Evolutionary conservation across 257 asterid species (phyloP).

Genomic region (Fraxinus quadrangulata): DNA sequence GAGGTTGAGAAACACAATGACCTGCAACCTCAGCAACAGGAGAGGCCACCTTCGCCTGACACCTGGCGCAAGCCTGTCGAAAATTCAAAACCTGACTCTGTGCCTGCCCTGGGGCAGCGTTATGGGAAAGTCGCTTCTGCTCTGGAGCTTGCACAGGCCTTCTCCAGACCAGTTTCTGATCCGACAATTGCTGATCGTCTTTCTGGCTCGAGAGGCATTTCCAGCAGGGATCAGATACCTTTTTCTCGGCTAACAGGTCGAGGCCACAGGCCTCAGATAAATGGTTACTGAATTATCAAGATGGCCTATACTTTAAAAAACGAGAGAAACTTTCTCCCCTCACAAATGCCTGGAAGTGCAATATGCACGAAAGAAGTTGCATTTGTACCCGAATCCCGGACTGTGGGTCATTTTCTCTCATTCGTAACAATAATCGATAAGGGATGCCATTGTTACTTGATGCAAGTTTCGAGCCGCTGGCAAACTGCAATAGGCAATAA

Average conservation of each 20-base stretch:
- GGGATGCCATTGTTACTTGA: not conserved
- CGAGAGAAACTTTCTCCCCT: not conserved
- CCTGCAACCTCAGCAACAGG: conserved; percentile 36
- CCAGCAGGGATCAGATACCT: conserved; percentile 58
- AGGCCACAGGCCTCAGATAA: conserved; percentile 80
- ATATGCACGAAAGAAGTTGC: not conserved
- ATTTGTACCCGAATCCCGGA: not conserved
- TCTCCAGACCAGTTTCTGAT: conserved; percentile 72
- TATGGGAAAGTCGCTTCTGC: conserved; percentile 85
- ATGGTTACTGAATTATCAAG: conserved; percentile 65
- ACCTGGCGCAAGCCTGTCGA: conserved; percentile 91
- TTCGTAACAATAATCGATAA: too few species aligned
- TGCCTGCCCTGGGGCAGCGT: conserved; percentile 46
- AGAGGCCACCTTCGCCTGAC: conserved; percentile 90
- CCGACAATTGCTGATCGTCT: conserved; percentile 50
- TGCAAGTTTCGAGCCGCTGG: not conserved
- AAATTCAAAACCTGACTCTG: conserved; percentile 41
- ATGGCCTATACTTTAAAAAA: not conserved
- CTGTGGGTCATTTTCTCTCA: not conserved
- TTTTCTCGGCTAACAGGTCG: conserved; percentile 82
- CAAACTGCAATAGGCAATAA: not conserved
- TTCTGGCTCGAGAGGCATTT: conserved; percentile 57
- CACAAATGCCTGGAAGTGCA: not conserved
- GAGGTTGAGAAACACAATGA: conserved; percentile 56
- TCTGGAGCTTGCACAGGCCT: conserved; percentile 91